Base-by-base conservation (phyloP, 2,329 filamentous ascomycete genomes). In the Dothistroma septosporum region DNA sequence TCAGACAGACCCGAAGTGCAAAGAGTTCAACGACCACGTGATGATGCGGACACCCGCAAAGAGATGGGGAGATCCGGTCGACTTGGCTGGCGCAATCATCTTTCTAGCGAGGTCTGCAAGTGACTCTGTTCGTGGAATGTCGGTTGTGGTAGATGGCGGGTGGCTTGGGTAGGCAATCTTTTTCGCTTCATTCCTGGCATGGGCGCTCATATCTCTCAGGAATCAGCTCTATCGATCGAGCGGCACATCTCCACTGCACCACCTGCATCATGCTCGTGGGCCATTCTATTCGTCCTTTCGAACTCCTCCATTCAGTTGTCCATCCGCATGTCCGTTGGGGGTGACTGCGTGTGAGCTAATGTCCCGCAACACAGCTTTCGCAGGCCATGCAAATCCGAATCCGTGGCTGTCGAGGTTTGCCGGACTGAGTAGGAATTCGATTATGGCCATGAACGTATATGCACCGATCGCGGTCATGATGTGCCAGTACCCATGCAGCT, bases 71-170 rank as follows among this genome's bases (percentile, higher is more conserved):
- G 81, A 75, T 11, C 89, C 91, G 0, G 90, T 94, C 28, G 92
- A 96, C 69, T 93, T 96, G 73, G 92, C 92, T 79, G 91, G 91
- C 0, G 87, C 85, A 0, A 82, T 88, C 0, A 87, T 95, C 24
- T 96, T 86, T 70, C 77, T 96, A 63, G 89, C 90, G 0, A 88
- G 88, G 69, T 82, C 78, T 72, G 88, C 87, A 12, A 90, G 88
- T 72, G 83, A 80, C 16, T 95, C 95, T 77, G 87, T 96, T 37
- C 90, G 84, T 65, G 91, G 91, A 0, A 89, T 94, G 75, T 80
- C 90, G 8, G 73, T 96, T 67, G 87, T 89, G 33, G 90, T 96
- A 55, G 92, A 96, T 75, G 92, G 92, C 8, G 92, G 92, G 9
- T 96, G 59, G 62, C 53, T 57, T 5, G 62, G 62, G 47, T 47